Conservation (phyloP, 257 asterid species). For the Osmanthus fragrans region DNA sequence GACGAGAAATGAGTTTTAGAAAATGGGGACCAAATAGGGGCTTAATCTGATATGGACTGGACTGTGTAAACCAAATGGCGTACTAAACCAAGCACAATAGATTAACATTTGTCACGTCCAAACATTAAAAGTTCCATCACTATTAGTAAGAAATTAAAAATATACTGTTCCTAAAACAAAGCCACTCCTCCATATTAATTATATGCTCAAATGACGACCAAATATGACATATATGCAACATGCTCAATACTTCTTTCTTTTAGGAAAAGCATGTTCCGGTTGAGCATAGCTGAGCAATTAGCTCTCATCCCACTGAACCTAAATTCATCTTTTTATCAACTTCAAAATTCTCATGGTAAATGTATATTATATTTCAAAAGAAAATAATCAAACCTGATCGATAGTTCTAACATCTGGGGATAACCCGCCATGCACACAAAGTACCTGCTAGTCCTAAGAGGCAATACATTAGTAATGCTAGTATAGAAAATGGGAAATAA, state of each 20-base stretch:
- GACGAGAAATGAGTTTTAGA: too few relatives aligned
- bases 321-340: not conserved
- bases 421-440: slow-evolving; percentile 98
- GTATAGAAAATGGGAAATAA: slow-evolving; percentile 7
- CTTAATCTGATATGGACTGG: not conserved
- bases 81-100: not conserved
- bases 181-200: slow-evolving; percentile 1
- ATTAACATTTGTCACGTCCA: not conserved
- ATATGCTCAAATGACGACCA: slow-evolving; percentile 1
- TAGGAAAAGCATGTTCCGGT: slow-evolving; percentile 2
- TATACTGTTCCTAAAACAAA: not conserved
- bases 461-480: slow-evolving; percentile 16
- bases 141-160: not conserved
- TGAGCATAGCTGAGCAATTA: not conserved
- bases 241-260: slow-evolving; percentile 14
- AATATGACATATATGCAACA: not conserved
- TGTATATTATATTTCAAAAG: not conserved
- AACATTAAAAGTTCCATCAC: not conserved
- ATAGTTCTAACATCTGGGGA: slow-evolving; percentile 95
- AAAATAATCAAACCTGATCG: slow-evolving; percentile 68
- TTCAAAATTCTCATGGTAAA: not conserved
- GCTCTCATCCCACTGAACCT: not conserved
- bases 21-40: too few relatives aligned
- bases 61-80: not conserved
- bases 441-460: slow-evolving; percentile 56